Evolutionary conservation across 1,284 basidiomycete species (phyloP), one percentile per base, ranked within the genome.

Genomic region (Taiwanofungus camphoratus): DNA sequence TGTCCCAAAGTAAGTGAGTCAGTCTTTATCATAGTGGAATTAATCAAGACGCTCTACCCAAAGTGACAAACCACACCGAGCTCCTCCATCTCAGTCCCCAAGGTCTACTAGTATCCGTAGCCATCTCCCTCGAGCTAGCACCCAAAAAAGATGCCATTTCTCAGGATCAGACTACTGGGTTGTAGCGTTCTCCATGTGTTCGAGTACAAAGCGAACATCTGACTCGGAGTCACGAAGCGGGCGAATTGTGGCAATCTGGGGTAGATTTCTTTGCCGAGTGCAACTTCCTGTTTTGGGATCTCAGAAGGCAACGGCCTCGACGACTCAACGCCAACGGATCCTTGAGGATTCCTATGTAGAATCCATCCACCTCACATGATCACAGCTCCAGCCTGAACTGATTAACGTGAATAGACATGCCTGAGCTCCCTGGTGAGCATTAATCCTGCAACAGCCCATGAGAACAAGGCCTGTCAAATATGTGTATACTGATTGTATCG

Each of bases 351-450:
- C n/a, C n/a, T n/a, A n/a, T n/a, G n/a, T n/a, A n/a, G n/a, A n/a
- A n/a, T n/a, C n/a, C n/a, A n/a, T n/a, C n/a, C n/a, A n/a, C n/a
- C n/a, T n/a, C n/a, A n/a, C n/a, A n/a, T n/a, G n/a, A n/a, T n/a
- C n/a, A n/a, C n/a, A n/a, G n/a, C n/a, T n/a, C n/a, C n/a, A n/a
- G n/a, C n/a, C 9, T 20, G 20, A 22, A 12, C 5, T 18, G 19
- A 22, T 31, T n/a, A 12, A 15, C 8, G 4, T 19, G 20, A 9
- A 5, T 13, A 1, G 7, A 22, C 22, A 83, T 83, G 80, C 81
- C 81, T 31, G 81, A 84, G 60, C 65, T 84, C 22, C 80, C 80
- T 58, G 81, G 81, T 78, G 46, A 42, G 62, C 55, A 7, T 8
- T 15, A 24, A 39, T 27, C 43, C 38, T n/a, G n/a, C n/a, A n/a